Percentiles rank a stretch among this genome's conserved stretches.
Evolutionary conservation across 2,329 filamentous ascomycete species (phyloP).

Genomic region (Colletotrichum shisoi): DNA sequence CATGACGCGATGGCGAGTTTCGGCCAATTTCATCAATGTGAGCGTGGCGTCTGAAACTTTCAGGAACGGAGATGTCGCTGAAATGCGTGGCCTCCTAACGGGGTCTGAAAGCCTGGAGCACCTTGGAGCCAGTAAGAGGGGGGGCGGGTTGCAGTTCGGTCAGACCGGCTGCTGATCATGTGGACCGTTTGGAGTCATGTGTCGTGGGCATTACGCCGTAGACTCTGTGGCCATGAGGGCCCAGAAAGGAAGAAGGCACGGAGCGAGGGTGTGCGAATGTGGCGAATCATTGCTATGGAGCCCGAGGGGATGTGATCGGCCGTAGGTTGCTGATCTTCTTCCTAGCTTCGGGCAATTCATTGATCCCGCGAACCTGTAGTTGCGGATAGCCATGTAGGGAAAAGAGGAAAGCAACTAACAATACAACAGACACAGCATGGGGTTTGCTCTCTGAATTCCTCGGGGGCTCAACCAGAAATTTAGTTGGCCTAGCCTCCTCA

Average conservation of each 20-base stretch:
- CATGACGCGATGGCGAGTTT: background rate
- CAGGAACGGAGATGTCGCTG: background rate
- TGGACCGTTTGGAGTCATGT: slow-evolving; percentile 4
- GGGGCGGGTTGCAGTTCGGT: background rate
- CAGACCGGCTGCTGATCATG: background rate
- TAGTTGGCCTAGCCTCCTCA: background rate
- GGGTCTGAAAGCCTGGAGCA: background rate
- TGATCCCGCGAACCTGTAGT: background rate
- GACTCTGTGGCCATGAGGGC: background rate
- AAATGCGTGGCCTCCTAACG: background rate
- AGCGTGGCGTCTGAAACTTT: background rate
- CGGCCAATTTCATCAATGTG: background rate
- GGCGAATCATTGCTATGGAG: background rate
- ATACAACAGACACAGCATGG: background rate
- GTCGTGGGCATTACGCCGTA: background rate
- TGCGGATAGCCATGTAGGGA: background rate
- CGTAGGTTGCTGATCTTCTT: slow-evolving; percentile 14
- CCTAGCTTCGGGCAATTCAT: background rate
- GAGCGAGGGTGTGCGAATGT: background rate
- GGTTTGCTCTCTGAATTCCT: background rate
- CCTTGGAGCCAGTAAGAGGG: background rate
- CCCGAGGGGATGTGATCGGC: slow-evolving; percentile 9
- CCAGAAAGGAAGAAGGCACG: background rate
- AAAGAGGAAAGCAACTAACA: background rate
- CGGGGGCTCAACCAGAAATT: background rate